Evolutionary conservation across 73 alveolate species (phyloP).

Genomic region (Effrenium voratum): DNA sequence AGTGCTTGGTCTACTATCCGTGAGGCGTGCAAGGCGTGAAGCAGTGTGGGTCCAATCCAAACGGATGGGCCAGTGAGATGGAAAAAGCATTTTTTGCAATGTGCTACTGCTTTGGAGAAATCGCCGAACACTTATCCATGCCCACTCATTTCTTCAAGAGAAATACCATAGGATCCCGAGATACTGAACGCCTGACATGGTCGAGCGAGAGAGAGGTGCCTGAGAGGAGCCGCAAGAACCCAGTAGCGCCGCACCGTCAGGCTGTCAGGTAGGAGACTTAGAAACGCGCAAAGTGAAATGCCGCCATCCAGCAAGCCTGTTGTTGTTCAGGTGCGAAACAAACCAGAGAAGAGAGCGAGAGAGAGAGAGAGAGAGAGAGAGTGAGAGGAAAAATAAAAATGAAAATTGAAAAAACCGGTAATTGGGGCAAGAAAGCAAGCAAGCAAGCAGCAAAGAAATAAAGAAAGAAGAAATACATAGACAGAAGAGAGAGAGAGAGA

Average conservation of each 20-base stretch:
- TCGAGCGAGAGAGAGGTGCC: neutral
- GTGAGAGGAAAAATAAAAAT: neutral
- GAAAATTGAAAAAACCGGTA: neutral
- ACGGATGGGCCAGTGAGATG: too few species aligned
- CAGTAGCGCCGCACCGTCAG: neutral
- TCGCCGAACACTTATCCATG: too few species aligned
- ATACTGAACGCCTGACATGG: too few species aligned
- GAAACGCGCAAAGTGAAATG: neutral
- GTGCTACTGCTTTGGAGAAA: too few species aligned
- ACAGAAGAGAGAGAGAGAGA: neutral
- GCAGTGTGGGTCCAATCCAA: too few species aligned
- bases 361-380: neutral
- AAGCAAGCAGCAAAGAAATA: neutral
- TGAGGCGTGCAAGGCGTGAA: too few species aligned
- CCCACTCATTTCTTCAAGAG: too few species aligned
- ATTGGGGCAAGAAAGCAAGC: neutral
- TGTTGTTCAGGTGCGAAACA: neutral
- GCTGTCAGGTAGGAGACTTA: neutral
- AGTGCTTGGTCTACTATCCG: conserved; percentile 62
- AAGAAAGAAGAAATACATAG: neutral
- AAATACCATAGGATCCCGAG: too few species aligned
- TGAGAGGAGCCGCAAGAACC: neutral
- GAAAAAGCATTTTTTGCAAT: too few species aligned
- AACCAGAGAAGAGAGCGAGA: neutral
- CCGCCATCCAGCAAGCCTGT: neutral